phyloP scores from a whole-genome alignment of 2,329 filamentous ascomycete species.

The Cadophora malorum region DNA sequence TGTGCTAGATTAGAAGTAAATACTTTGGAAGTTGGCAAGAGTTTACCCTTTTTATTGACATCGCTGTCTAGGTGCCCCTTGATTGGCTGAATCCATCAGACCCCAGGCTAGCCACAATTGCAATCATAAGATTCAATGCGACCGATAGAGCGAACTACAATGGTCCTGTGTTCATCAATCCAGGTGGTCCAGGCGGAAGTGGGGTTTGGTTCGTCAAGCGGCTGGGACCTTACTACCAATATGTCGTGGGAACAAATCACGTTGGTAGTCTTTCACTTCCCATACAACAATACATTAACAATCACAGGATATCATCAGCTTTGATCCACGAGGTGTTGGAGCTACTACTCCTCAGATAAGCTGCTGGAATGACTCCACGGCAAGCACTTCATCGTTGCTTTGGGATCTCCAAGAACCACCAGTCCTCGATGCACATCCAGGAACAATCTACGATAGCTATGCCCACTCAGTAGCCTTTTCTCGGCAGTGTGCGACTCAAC shows the following conservation, averaged over 20 bases:
- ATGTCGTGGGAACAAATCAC: constrained; percentile 55
- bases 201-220: constrained; percentile 42
- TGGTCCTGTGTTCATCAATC: constrained; percentile 38
- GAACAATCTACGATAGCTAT: constrained; percentile 54
- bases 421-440: constrained; percentile 54
- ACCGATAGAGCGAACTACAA: constrained; percentile 34
- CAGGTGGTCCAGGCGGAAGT: constrained; percentile 56
- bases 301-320: constrained; percentile 55
- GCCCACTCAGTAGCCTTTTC: constrained; percentile 53
- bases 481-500: constrained; percentile 47
- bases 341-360: constrained; percentile 55
- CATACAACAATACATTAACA: constrained; percentile 32
- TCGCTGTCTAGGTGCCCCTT: constrained; percentile 29
- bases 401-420: constrained; percentile 55
- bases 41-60: not conserved
- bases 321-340: constrained; percentile 57
- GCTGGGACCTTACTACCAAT: constrained; percentile 46
- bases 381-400: constrained; percentile 30
- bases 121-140: constrained; percentile 35
- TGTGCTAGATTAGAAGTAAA: constrained; percentile 39
- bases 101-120: constrained; percentile 27
- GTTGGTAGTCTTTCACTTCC: constrained; percentile 41
- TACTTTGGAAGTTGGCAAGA: not conserved
- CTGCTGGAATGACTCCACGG: constrained; percentile 50
- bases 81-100: constrained; percentile 39